Evolutionary conservation across 1,284 basidiomycete genomes (phyloP), one percentile per base, ranked within the genome.

Genomic region (Cerioporus squamosus): DNA sequence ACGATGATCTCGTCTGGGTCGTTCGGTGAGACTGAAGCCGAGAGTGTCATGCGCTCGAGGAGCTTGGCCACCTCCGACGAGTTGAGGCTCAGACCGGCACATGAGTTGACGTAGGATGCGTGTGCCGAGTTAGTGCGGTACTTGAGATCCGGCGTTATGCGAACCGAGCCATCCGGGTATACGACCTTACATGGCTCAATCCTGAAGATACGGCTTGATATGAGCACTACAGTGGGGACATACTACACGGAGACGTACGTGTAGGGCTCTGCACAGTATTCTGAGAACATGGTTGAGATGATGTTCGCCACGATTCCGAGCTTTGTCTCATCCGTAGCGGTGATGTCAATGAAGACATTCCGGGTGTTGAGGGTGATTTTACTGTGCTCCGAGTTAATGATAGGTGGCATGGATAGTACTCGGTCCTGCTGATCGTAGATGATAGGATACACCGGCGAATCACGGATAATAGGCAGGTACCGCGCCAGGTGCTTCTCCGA

Each of bases 321-420:
- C 77, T 98, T 99, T 46, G 97, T 98, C 74, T 95, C 87, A 74
- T 99, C 97, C n/a, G 94, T 97, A 7, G 95, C 97, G 6, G 97
- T 99, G 46, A 95, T 87, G 75, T 99, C 97, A 67, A 99, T 93
- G 76, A 98, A 98, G 72, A 99, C 82, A 75, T 99, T 98, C 59
- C 83, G 86, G 14, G 97, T 99, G 73, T 95, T 89, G 63, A 98
- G 81, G 0, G 94, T 94, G 70, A 99, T 99, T 81, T 98, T 99
- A 72, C 94, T 97, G 77, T 95, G 93, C 63, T 97, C 89, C 6
- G 95, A 97, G 78, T 98, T 98, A 78, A 98, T 97, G 75, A 99
- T 98, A 2, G 97, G 97, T 26, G 97, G 97, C 90, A 99, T 95
- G 12, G 95, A 97, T 18, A 97, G 82, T 2, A 99, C 97, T 33